Percentiles rank a stretch among this genome's conserved stretches.
Conservation (phyloP, 2,329 filamentous ascomycete genomes). For the Neopestalotiopsis clavispora region DNA sequence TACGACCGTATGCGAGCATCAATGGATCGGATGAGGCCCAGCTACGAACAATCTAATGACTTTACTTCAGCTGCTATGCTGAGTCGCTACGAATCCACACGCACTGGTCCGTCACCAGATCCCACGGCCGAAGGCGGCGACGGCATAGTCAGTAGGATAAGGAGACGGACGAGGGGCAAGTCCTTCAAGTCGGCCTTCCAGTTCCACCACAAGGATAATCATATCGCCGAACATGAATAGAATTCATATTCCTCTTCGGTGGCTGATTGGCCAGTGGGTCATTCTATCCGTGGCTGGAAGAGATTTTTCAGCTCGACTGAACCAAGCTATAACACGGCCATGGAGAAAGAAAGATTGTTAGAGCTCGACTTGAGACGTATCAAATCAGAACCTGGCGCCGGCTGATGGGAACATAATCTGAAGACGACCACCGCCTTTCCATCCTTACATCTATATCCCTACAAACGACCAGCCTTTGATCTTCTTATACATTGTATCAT, state of each 20-base stretch:
- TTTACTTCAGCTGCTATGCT: conserved; percentile 90
- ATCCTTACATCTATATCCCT: background rate
- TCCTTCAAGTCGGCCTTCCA: conserved; percentile 38
- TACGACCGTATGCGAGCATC: conserved; percentile 86
- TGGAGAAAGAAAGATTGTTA: background rate
- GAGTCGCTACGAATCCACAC: conserved; percentile 79
- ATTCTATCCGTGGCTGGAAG: background rate
- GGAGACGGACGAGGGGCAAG: conserved; percentile 38
- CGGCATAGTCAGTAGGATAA: conserved; percentile 37
- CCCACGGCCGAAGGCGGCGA: conserved; percentile 21
- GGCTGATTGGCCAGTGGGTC: background rate
- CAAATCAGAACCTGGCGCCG: background rate
- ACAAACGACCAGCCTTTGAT: conserved; percentile 1
- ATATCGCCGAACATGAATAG: conserved; percentile 35
- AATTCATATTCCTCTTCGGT: conserved; percentile 15
- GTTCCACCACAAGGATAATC: conserved; percentile 33
- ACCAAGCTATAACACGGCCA: too few species aligned
- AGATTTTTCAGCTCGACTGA: background rate
- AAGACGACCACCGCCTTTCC: background rate
- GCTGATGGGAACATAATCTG: background rate
- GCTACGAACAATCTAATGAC: conserved; percentile 86
- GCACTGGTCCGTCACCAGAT: conserved; percentile 42
- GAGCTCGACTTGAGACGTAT: background rate
- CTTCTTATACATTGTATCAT: conserved; percentile 4
- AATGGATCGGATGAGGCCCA: conserved; percentile 83